Base-by-base conservation (phyloP, 2,329 filamentous ascomycete species). In the Alternaria longipes region DNA sequence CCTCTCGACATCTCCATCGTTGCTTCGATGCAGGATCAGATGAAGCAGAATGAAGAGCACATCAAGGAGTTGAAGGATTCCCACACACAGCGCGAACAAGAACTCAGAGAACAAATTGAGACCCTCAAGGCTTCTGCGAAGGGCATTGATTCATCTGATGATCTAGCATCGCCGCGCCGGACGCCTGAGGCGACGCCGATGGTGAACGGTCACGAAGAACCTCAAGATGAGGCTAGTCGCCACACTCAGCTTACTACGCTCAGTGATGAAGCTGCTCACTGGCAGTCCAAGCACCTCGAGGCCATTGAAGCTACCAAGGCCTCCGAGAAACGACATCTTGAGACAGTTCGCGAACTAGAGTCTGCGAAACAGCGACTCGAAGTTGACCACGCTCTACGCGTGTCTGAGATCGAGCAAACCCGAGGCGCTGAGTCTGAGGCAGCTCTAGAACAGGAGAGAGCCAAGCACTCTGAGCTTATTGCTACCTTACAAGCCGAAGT, bases 1-100 rank as follows among this genome's bases (percentile, higher is more conserved):
- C 91, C 93, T 8, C 90, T 97, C 74, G 95, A 99, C 74, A 96
- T 97, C 76, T 94, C 92, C 0, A 89, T 97, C 66, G 90, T 98
- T 32, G 91, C 92, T 5, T 90, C 90, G 16, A 87, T 99, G 82
- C 91, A 92, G 60, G 92, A 96, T 64, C 93, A 97, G 78, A 86
- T 99, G 5, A 88, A 94, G 74, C 89, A 93, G 78, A 96, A 90
- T 69, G 94, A 98, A 79, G 79, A 87, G 68, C 89, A 94, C 74
- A 89, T 97, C 64, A 85, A 86, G 60, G 83, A 88, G 54, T 85
- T 97, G 72, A 90, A 92, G 53, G 89, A 92, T 50, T 84, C 86
- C 0, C 89, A 97, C 67, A 84, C 85, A n/a, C 80, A 83, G 14
- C 89, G 92, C 28, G 94, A 98, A 80, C 86, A 87, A 74, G 89